A percentile compares a stretch with the other conserved stretches of the same genome.
These are phyloP conservation scores for Nakazawaea holstii DNA, from an alignment of 805 yeast genomes.

Conservation along the genomic window DNA sequence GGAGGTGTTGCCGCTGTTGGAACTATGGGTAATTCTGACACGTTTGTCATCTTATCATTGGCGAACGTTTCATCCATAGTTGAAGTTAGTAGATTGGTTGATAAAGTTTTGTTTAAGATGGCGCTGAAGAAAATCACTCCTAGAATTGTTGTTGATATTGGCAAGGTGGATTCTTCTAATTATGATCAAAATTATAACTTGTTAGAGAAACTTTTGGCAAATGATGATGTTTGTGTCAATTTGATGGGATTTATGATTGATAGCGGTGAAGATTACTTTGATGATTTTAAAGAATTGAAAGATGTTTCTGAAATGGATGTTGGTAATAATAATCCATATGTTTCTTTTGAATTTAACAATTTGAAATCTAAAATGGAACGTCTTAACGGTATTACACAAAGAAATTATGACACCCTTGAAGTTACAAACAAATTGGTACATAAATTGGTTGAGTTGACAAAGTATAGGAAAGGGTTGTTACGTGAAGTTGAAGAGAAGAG, in stretches of 20 bases:
- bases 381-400: slow-evolving; percentile 17
- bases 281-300: slow-evolving; percentile 11
- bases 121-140: slow-evolving; percentile 12
- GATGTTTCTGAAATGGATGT: slow-evolving; percentile 12
- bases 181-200: slow-evolving; percentile 13
- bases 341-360: slow-evolving; percentile 16
- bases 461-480: background rate
- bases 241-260: slow-evolving; percentile 34
- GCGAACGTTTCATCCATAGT: slow-evolving; percentile 11
- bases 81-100: slow-evolving; percentile 1
- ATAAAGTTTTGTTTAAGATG: slow-evolving; percentile 10
- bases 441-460: slow-evolving; percentile 2
- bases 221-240: slow-evolving; percentile 14
- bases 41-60: slow-evolving; percentile 35
- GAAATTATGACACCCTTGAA: slow-evolving; percentile 7
- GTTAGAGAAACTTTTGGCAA: slow-evolving; percentile 15
- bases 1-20: slow-evolving; percentile 46
- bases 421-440: slow-evolving; percentile 6
- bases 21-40: slow-evolving; percentile 44
- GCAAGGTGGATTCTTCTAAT: slow-evolving; percentile 17
- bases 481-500: background rate
- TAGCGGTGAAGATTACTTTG: slow-evolving; percentile 33
- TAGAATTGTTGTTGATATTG: slow-evolving; percentile 24
- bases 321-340: slow-evolving; percentile 12
- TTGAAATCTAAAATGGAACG: slow-evolving; percentile 21